These are phyloP conservation scores for Suillus decipiens DNA, from an alignment of 768 basidiomycete species.

Conservation along the genomic window DNA sequence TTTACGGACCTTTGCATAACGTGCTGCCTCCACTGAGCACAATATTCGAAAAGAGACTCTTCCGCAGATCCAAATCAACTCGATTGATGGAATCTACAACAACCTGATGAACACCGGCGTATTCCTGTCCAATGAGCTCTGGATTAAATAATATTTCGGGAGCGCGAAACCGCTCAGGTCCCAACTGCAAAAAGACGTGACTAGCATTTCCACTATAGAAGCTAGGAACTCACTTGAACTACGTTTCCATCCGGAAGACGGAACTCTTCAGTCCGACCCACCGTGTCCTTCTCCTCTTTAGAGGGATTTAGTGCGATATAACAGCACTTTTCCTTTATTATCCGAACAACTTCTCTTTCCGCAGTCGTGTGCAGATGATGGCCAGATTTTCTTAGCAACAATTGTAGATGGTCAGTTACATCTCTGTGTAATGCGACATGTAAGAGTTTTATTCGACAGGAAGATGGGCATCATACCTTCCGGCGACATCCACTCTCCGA, in stretches of 20 bases:
- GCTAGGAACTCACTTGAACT: constrained; percentile 65
- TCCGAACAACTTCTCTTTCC: constrained; percentile 94
- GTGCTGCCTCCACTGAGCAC: constrained; percentile 97
- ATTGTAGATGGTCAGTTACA: constrained; percentile 94
- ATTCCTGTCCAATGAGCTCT: constrained; percentile 93
- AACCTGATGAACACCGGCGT: constrained; percentile 96
- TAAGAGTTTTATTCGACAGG: not conserved
- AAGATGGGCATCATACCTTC: constrained; percentile 57
- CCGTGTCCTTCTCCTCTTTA: constrained; percentile 93
- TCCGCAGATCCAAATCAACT: constrained; percentile 94
- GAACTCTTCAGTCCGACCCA: constrained; percentile 83
- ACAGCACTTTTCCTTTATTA: constrained; percentile 98
- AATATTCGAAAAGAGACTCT: constrained; percentile 94
- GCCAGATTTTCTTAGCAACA: constrained; percentile 91
- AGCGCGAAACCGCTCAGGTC: constrained; percentile 92
- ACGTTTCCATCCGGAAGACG: constrained; percentile 93
- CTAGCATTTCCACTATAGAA: constrained; percentile 17
- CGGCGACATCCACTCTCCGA: constrained; percentile 93
- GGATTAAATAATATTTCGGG: constrained; percentile 98
- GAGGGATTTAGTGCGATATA: constrained; percentile 90
- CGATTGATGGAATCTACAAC: constrained; percentile 98
- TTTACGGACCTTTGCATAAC: constrained; percentile 77
- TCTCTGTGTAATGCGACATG: constrained; percentile 54
- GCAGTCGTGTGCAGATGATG: constrained; percentile 96
- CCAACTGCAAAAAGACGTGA: constrained; percentile 58